Base-by-base conservation (phyloP, 2,329 filamentous ascomycete species). In the Botryotinia globosa region DNA sequence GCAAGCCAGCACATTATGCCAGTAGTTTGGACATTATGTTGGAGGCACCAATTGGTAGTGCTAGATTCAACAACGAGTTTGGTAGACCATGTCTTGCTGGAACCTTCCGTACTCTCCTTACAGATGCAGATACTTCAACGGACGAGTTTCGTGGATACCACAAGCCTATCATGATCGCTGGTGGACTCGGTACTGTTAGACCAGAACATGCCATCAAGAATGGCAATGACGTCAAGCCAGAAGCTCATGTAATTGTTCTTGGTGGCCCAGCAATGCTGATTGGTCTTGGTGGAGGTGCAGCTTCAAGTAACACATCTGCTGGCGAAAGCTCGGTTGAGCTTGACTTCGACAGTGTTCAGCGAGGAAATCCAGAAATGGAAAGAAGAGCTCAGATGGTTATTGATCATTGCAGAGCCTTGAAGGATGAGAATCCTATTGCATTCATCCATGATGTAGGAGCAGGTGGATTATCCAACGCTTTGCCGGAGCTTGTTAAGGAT, bases 401-500 rank as follows among this genome's bases (percentile, higher is more conserved):
- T 83, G 96, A 98, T 82, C 91, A 94, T 7, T 99, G 96, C 81
- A 90, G 92, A 42, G 91, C 93, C 4, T 88, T 98, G 78, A 95
- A 94, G 25, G 85, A 90, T 6, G 86, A 94, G 75, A 98, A 92
- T 80, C 96, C 96, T 0, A 98, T 99, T 77, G 91, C 93, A 72
- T 95, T 98, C 84, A 98, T 99, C 76, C 96, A 99, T 81, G 96
- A 99, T 80, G 96, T 99, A 63, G 96, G 96, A 75, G 96, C 96
- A 68, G 96, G 96, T 79, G 96, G 96, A 74, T 84, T 94, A 45
- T 94, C 92, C 48, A 89, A 89, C 76, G 94, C 94, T 48, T 85
- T 98, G 25, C 94, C 95, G 14, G 94, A 97, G 81, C 86, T 98
- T 65, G 94, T 97, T 59, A 92, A 97, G 78, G 96, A 99, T 81